Base-by-base conservation (phyloP, 2,329 filamentous ascomycete genomes). In the Arthrobotrys conoides region DNA sequence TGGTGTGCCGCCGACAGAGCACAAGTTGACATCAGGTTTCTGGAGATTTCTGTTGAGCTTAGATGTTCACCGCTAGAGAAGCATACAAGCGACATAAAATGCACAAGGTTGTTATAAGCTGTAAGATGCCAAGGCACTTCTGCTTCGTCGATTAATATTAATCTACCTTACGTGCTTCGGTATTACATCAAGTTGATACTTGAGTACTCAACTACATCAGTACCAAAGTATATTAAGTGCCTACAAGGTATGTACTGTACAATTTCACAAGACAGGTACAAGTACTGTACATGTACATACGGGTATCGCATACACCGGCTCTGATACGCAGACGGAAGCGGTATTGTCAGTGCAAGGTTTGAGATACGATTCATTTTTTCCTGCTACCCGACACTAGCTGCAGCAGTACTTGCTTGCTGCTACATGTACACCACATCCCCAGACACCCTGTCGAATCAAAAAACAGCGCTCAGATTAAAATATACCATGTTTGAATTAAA, bases 311-410 rank as follows among this genome's bases (percentile, higher is more conserved):
- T 41, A 18, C n/a, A 22, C 30, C 53, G 12, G 12, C 57, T 20
- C 57, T 61, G 57, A 61, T 61, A 61, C 57, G 20, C 41, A 20
- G 57, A 44, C 20, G 18, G 57, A 41, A 61, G 36, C 53, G 57
- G 36, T 30, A 30, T 36, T 61, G 57, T 61, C 57, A 44, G 57
- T 61, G 57, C 61, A 69, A 65, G 57, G 75, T 78, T 78, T 78
- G 68, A 78, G 64, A 46, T 64, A 22, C 75, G 75, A 71, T 78
- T 78, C 70, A 73, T 66, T 73, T 61, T 44, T 67, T 53, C 36
- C 36, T 41, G 33, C 44, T 16, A 49, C 71, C 64, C 53, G 59
- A 59, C 70, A 61, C 41, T 44, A 67, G 44, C 63, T 64, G 59
- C 57, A 33, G 48, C 59, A 72, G 69, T 63, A 33, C 38, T 72